Conservation (phyloP, 306 rosid species). For the Pueraria montana region DNA sequence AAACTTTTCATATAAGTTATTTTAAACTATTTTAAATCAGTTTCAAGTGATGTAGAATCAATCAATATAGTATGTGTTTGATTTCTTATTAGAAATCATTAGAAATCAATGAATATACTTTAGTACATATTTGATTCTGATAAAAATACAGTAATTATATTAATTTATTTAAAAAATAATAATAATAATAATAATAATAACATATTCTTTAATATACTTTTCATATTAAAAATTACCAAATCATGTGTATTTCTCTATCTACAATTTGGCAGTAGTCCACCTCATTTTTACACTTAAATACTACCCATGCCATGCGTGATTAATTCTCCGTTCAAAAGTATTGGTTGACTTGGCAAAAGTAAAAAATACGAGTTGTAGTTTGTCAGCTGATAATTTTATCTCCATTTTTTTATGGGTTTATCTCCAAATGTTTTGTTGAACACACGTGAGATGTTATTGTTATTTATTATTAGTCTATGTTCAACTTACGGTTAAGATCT, state of each 20-base stretch:
- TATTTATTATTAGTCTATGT: background rate
- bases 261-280: background rate
- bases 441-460: background rate
- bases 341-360: background rate
- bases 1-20: too few relatives aligned
- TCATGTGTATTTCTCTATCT: background rate
- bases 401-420: too few relatives aligned
- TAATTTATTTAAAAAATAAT: too few relatives aligned
- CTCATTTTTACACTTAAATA: background rate
- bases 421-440: background rate
- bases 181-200: too few relatives aligned
- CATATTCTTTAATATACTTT: background rate
- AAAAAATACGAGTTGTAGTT: background rate
- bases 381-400: background rate
- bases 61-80: too few relatives aligned
- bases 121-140: too few relatives aligned
- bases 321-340: background rate
- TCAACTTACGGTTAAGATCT: background rate
- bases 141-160: too few relatives aligned
- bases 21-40: too few relatives aligned
- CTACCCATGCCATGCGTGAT: background rate
- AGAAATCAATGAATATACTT: too few relatives aligned
- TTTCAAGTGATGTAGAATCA: too few relatives aligned
- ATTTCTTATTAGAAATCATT: too few relatives aligned
- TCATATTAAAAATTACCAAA: too few relatives aligned